phyloP scores from a whole-genome alignment of 192 early-diverging fungal species.

The Linnemannia hyalina region DNA sequence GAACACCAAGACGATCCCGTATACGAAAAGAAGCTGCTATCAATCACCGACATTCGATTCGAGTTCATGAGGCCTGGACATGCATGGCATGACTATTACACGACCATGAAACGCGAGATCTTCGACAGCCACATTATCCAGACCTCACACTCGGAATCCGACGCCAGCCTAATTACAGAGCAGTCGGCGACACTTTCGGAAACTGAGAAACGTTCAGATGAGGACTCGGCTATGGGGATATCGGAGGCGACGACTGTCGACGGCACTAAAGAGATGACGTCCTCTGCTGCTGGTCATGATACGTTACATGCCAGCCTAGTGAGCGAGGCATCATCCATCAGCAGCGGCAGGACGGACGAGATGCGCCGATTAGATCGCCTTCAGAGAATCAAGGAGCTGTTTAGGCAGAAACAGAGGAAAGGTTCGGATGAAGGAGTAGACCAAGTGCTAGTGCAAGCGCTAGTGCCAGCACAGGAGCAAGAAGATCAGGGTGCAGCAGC shows the following conservation, averaged over 20 bases:
- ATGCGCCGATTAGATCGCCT: conserved; percentile 38
- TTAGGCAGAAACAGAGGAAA: conserved; percentile 25
- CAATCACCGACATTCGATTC: conserved; percentile 16
- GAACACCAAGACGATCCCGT: background rate
- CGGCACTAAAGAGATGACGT: background rate
- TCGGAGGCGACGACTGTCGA: background rate
- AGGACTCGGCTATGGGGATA: background rate
- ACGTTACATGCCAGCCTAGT: background rate
- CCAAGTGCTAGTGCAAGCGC: background rate
- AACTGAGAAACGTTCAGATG: background rate
- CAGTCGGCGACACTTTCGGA: background rate
- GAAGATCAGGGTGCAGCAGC: background rate
- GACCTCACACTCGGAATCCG: background rate
- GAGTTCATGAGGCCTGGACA: conserved; percentile 26
- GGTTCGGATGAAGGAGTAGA: background rate
- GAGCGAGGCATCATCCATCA: background rate
- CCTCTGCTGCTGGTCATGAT: background rate
- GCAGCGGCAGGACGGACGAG: conserved; percentile 15
- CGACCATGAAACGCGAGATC: background rate
- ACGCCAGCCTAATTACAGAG: background rate
- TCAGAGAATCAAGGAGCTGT: conserved; percentile 40
- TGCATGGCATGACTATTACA: conserved; percentile 32
- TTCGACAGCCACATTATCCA: background rate
- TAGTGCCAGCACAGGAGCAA: background rate
- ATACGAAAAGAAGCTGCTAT: conserved; percentile 22